Evolutionary conservation across 495 filamentous ascomycete genomes (phyloP).

Genomic region (Aspergillus incahuasiensis): DNA sequence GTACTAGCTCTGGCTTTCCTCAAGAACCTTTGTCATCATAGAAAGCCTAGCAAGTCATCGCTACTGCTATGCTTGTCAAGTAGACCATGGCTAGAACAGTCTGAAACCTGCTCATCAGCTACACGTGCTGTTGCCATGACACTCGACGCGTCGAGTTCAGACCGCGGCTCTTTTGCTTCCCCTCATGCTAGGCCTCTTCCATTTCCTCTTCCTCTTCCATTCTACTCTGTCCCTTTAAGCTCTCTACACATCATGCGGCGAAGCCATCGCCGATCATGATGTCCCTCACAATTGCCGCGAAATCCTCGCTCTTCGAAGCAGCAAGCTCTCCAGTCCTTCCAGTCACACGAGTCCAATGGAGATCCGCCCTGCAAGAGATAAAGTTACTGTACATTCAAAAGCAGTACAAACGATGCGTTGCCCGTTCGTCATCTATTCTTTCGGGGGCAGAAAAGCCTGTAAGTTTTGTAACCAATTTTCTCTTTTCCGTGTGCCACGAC

Average conservation of each 20-base stretch:
- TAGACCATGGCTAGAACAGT: too few species aligned
- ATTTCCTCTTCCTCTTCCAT: not conserved
- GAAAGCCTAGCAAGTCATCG: too few species aligned
- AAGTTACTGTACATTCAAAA: conserved; percentile 36
- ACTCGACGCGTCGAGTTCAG: not conserved
- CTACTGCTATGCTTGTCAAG: too few species aligned
- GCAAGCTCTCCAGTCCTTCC: conserved; percentile 7
- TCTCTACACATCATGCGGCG: too few species aligned
- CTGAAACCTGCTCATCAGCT: not conserved
- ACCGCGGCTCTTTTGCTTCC: not conserved
- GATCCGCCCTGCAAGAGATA: conserved; percentile 23
- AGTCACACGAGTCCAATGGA: conserved; percentile 31
- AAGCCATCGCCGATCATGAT: conserved; percentile 4
- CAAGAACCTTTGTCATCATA: too few species aligned
- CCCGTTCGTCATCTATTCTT: conserved; percentile 31
- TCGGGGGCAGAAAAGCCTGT: conserved; percentile 23
- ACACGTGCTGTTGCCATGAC: conserved; percentile 15
- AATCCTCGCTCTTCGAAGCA: conserved; percentile 13
- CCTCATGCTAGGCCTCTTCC: too few species aligned
- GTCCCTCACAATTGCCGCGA: conserved; percentile 14
- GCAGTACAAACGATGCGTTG: conserved; percentile 45
- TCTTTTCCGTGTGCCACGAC: not conserved
- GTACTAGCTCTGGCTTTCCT: conserved; percentile 1
- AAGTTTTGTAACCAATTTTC: conserved; percentile 7
- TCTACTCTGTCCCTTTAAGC: not conserved